These are phyloP conservation scores for Mycosphaerella arachidis DNA, from an alignment of 2,329 filamentous ascomycete species.

Conservation along the genomic window DNA sequence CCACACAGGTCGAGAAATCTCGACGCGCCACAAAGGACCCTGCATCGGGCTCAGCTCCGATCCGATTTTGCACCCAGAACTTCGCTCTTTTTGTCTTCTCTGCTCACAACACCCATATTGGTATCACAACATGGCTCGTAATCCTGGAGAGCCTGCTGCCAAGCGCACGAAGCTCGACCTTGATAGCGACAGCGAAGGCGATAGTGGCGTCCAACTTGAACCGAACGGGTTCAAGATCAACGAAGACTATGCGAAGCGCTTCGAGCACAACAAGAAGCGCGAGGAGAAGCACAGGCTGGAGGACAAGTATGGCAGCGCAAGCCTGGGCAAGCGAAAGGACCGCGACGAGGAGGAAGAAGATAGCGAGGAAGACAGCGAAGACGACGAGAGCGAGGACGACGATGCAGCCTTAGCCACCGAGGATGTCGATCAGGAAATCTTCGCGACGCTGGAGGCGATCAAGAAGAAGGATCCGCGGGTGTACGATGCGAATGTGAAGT, in stretches of 20 bases:
- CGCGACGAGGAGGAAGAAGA: constrained; percentile 49
- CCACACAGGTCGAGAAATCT: too few relatives aligned
- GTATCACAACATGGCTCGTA: constrained; percentile 4
- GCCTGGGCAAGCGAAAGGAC: constrained; percentile 23
- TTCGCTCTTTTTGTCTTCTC: neutral
- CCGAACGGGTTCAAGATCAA: constrained; percentile 70
- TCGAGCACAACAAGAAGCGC: constrained; percentile 96
- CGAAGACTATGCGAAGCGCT: constrained; percentile 79
- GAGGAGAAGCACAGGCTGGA: constrained; percentile 80
- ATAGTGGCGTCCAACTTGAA: constrained; percentile 24
- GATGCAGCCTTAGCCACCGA: constrained; percentile 81
- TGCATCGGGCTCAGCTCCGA: neutral
- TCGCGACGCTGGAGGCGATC: constrained; percentile 80
- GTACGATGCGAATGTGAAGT: constrained; percentile 74
- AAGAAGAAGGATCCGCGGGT: constrained; percentile 85
- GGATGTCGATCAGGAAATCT: constrained; percentile 79
- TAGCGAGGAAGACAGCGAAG: constrained; percentile 56
- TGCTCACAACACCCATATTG: neutral
- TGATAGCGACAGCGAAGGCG: constrained; percentile 18
- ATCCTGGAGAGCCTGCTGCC: constrained; percentile 16
- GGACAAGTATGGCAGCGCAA: constrained; percentile 67
- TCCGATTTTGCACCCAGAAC: neutral
- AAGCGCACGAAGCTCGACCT: constrained; percentile 34
- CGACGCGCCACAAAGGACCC: neutral
- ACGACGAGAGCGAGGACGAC: constrained; percentile 80